Conservation (phyloP, 2,329 filamentous ascomycete species). For the Coniochaeta prunicola region DNA sequence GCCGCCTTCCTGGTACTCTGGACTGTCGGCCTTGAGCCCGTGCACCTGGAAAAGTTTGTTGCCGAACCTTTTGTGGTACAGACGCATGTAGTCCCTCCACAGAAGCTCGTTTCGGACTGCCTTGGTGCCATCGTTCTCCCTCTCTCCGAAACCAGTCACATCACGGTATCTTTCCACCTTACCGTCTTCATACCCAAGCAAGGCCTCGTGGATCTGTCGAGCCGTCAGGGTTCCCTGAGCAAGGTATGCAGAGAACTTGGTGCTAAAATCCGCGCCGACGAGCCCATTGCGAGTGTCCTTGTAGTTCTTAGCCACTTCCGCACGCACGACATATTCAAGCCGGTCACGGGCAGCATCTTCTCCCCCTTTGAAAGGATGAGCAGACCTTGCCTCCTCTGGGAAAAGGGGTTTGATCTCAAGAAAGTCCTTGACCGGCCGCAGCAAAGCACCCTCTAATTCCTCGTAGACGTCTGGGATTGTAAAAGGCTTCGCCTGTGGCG, state of each 20-base stretch:
- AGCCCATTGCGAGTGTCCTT: constrained; percentile 66
- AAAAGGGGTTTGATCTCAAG: constrained; percentile 43
- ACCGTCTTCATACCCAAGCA: constrained; percentile 64
- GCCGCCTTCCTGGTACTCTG: constrained; percentile 37
- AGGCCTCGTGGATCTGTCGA: constrained; percentile 62
- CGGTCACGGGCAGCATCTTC: constrained; percentile 53
- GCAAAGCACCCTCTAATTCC: constrained; percentile 44
- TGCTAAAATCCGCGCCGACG: constrained; percentile 63
- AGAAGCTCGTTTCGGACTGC: constrained; percentile 66
- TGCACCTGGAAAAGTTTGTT: constrained; percentile 54
- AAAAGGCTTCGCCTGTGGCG: constrained; percentile 56
- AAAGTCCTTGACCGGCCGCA: constrained; percentile 48
- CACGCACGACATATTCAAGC: constrained; percentile 51
- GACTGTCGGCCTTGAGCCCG: constrained; percentile 50
- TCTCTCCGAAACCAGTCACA: constrained; percentile 54
- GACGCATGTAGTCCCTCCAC: constrained; percentile 76
- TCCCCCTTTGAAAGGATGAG: constrained; percentile 63
- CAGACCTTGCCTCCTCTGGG: constrained; percentile 47
- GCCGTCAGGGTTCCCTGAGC: constrained; percentile 66
- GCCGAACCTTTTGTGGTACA: constrained; percentile 66
- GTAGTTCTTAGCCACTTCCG: constrained; percentile 55
- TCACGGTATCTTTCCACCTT: constrained; percentile 28
- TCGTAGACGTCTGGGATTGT: constrained; percentile 49
- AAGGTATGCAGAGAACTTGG: constrained; percentile 68
- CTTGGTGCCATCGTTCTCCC: constrained; percentile 65